A percentile compares a stretch with the other conserved stretches of the same genome.
Evolutionary conservation across 495 filamentous ascomycete genomes (phyloP).

Genomic region (Neurospora sp.): DNA sequence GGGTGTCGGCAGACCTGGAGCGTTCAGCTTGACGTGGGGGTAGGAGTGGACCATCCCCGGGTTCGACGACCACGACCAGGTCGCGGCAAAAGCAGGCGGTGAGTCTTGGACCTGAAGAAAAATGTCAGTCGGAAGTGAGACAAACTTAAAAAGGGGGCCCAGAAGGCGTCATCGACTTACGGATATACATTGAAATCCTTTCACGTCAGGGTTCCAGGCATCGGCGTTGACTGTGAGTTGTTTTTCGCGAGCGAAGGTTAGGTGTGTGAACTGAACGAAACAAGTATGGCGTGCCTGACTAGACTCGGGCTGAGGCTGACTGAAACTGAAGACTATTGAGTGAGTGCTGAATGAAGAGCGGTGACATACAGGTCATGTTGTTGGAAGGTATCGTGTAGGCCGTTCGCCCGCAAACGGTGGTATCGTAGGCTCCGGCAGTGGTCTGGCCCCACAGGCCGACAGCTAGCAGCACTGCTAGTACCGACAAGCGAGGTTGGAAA

Average conservation of each 20-base stretch:
- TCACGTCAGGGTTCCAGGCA: slow-evolving; percentile 20
- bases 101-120: slow-evolving; percentile 16
- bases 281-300: not conserved
- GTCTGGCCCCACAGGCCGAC: slow-evolving; percentile 8
- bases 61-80: slow-evolving; percentile 17
- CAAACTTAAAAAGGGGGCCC: not conserved
- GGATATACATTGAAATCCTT: slow-evolving; percentile 20
- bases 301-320: not conserved
- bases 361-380: slow-evolving; percentile 15
- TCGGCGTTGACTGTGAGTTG: slow-evolving; percentile 14
- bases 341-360: not conserved
- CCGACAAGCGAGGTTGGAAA: not conserved
- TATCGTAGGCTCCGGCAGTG: slow-evolving; percentile 10
- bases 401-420: slow-evolving; percentile 13
- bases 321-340: not conserved
- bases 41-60: slow-evolving; percentile 20
- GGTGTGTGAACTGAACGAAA: not conserved
- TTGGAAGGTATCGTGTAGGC: slow-evolving; percentile 15
- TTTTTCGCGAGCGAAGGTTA: not conserved
- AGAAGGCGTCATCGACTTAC: slow-evolving; percentile 10
- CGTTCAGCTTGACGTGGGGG: slow-evolving; percentile 23
- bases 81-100: slow-evolving; percentile 22
- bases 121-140: not conserved
- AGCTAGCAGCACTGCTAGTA: not conserved
- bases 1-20: slow-evolving; percentile 11